Base-by-base conservation (phyloP, 768 basidiomycete genomes). In the Pleurotus ostreatus region DNA sequence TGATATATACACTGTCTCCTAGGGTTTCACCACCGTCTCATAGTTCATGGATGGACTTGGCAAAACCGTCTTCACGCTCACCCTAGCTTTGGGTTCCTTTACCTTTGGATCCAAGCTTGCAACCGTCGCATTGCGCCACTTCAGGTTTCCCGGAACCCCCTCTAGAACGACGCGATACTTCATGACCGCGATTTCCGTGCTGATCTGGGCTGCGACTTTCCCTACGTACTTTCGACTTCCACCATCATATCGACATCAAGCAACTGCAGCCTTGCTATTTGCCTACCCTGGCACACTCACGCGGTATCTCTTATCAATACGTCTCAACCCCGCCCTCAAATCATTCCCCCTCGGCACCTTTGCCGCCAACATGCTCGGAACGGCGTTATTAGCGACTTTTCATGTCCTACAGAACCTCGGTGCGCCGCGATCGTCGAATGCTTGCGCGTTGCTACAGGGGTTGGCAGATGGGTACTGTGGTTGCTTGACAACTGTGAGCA, bases 391-490 rank as follows among this genome's bases (percentile, higher is more conserved):
- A 20, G 88, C 86, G 16, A 74, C 78, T 20, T 84, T 89, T 62
- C 85, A 83, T 62, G 83, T 89, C 49, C 68, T 93, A 43, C 89
- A 93, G 67, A 80, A 83, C 56, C 73, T 73, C 9, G 59, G 67
- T 34, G 59, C 70, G 34, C 74, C 79, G 9, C 67, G 74, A 6
- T 80, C 86, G 1, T 66, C 70, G 18, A 71, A 77, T 57, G 76
- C 81, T 34, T 97, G 95, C 65, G 76, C 81, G 22, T 74, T 92
- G 16, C 69, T 98, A 41, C 87, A 91, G 65, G 95, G 93, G 1
- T 71, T 98, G 38, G 75, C 78, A 20, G 93, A 98, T 66, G 97
- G 97, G 5, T 98, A 93, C 66, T 98, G 95, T 66, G 97, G 94
- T 9, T 94, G 93, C 72, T 75, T 98, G 62, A 95, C 89, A 1